Evolutionary conservation across 106 monocot genomes (phyloP).

Genomic region (Cymbidium sinense): DNA sequence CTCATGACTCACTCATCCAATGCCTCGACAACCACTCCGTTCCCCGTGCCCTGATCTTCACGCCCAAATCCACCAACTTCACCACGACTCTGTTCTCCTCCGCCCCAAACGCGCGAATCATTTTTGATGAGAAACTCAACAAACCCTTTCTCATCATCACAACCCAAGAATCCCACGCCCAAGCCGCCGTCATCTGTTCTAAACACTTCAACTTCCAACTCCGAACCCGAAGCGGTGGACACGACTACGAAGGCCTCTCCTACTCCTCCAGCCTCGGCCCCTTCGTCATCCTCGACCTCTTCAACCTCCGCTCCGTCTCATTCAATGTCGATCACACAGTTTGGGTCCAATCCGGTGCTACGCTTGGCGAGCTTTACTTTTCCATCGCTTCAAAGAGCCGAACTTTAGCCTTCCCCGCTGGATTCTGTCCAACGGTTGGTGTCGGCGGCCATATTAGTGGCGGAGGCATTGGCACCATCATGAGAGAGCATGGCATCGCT

Average conservation of each 20-base stretch:
- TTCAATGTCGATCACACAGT: slow-evolving; percentile 18
- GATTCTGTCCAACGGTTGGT: slow-evolving; percentile 39
- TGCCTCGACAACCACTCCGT: slow-evolving; percentile 20
- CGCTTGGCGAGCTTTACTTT: slow-evolving; percentile 43
- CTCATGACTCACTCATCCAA: slow-evolving; percentile 12
- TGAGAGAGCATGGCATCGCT: slow-evolving; percentile 34
- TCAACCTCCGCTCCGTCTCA: slow-evolving; percentile 20
- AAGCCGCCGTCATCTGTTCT: slow-evolving; percentile 30
- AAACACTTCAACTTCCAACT: slow-evolving; percentile 10
- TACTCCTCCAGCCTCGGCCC: slow-evolving; percentile 14
- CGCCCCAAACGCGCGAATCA: slow-evolving; percentile 19
- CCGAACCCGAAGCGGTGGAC: slow-evolving; percentile 34
- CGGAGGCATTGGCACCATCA: slow-evolving; percentile 40
- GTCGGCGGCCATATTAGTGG: slow-evolving; percentile 49
- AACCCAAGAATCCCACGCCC: slow-evolving; percentile 24
- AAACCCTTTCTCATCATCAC: slow-evolving; percentile 30
- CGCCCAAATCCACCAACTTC: slow-evolving; percentile 9
- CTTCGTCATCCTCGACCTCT: slow-evolving; percentile 46
- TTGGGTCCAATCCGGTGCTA: slow-evolving; percentile 45
- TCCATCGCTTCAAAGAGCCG: slow-evolving; percentile 17
- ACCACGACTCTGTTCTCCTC: slow-evolving; percentile 14
- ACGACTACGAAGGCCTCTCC: slow-evolving; percentile 34
- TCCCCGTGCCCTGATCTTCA: slow-evolving; percentile 6
- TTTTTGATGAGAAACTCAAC: neutral
- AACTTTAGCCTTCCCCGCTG: slow-evolving; percentile 31